Evolutionary conservation across 2,329 filamentous ascomycete genomes (phyloP).

Genomic region (Colletotrichum musae): DNA sequence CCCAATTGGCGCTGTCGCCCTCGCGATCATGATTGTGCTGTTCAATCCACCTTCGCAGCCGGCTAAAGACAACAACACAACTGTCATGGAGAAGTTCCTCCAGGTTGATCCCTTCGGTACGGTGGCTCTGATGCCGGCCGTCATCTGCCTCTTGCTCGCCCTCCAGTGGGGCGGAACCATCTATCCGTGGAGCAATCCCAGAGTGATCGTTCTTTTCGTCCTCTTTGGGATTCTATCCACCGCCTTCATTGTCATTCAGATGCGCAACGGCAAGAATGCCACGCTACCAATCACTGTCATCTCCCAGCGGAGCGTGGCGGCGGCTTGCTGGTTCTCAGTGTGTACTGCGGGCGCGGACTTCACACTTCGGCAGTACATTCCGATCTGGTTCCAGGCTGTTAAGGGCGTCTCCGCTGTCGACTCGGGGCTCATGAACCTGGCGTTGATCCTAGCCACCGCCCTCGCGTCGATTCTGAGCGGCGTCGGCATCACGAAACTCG

Average conservation of each 20-base stretch:
- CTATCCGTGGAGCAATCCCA: slow-evolving; percentile 50
- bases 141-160: slow-evolving; percentile 59
- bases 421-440: slow-evolving; percentile 51
- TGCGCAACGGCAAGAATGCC: slow-evolving; percentile 49
- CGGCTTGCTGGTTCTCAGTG: slow-evolving; percentile 45
- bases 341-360: slow-evolving; percentile 42
- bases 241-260: slow-evolving; percentile 50
- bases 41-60: slow-evolving; percentile 29
- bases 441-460: slow-evolving; percentile 49
- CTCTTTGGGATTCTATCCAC: slow-evolving; percentile 48
- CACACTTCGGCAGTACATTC: slow-evolving; percentile 49
- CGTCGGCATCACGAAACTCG: slow-evolving; percentile 47
- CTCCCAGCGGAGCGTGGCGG: slow-evolving; percentile 49
- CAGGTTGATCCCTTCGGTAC: slow-evolving; percentile 45
- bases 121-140: slow-evolving; percentile 41
- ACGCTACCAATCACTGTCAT: slow-evolving; percentile 55
- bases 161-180: slow-evolving; percentile 59
- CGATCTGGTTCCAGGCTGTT: slow-evolving; percentile 53
- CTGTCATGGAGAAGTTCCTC: slow-evolving; percentile 27
- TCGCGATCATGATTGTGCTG: slow-evolving; percentile 49
- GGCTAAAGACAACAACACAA: not conserved
- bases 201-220: slow-evolving; percentile 52
- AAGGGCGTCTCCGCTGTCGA: slow-evolving; percentile 49
- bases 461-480: slow-evolving; percentile 46
- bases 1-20: slow-evolving; percentile 45